phyloP scores from a whole-genome alignment of 192 early-diverging fungal genomes.

The Umbelopsis isabellina region DNA sequence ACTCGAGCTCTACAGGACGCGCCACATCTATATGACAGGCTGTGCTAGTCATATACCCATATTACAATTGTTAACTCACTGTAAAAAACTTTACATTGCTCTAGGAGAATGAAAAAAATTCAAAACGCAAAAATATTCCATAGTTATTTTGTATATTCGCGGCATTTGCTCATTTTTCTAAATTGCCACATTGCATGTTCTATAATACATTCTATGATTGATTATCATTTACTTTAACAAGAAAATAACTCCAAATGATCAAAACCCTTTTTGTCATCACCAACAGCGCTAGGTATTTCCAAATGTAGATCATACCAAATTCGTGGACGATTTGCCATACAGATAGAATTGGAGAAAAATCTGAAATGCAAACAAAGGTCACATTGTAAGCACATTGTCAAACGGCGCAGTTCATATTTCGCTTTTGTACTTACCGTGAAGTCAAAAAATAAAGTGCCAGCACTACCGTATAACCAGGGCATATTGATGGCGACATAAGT shows the following conservation, averaged over 20 bases:
- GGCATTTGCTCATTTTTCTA: too few relatives aligned
- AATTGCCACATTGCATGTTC: slow-evolving; percentile 3
- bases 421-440: slow-evolving; percentile 57
- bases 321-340: slow-evolving; percentile 18
- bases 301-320: slow-evolving; percentile 19
- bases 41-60: neutral
- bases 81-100: slow-evolving; percentile 14
- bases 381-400: neutral
- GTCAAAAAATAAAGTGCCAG: slow-evolving; percentile 76
- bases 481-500: slow-evolving; percentile 72
- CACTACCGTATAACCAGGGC: slow-evolving; percentile 77
- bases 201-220: slow-evolving; percentile 18
- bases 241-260: neutral
- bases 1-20: slow-evolving; percentile 7
- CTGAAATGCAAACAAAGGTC: slow-evolving; percentile 16
- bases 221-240: neutral
- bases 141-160: too few relatives aligned
- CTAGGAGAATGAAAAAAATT: too few relatives aligned
- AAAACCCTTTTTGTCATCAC: neutral
- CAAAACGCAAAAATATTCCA: too few relatives aligned
- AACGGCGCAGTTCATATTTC: neutral
- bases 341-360: slow-evolving; percentile 43
- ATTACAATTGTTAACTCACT: neutral
- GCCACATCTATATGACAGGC: slow-evolving; percentile 20
- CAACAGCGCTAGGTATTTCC: neutral